Evolutionary conservation across 768 basidiomycete species (phyloP).

Genomic region (Lentinus tigrinus): DNA sequence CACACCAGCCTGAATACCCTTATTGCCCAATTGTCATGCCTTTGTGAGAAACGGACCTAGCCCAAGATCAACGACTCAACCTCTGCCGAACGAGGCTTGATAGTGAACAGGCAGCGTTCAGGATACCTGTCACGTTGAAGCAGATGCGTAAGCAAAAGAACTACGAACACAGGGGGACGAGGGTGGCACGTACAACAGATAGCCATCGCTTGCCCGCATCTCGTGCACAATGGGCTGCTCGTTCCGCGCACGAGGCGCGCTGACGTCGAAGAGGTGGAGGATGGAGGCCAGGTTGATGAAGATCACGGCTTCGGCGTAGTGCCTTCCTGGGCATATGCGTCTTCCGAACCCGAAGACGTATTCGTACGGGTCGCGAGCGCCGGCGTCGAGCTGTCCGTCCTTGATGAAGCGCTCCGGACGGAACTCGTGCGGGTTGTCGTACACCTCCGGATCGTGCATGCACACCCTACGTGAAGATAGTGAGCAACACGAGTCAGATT

Average conservation of each 20-base stretch:
- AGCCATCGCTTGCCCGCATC: neutral
- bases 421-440: constrained; percentile 14
- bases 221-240: constrained; percentile 8
- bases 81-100: neutral
- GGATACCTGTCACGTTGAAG: neutral
- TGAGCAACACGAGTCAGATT: neutral
- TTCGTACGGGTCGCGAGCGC: constrained; percentile 4
- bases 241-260: neutral
- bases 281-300: constrained; percentile 15
- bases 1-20: no score
- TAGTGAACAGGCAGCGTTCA: neutral
- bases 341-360: constrained; percentile 17
- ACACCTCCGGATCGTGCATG: constrained; percentile 9
- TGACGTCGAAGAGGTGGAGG: constrained; percentile 16
- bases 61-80: neutral
- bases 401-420: constrained; percentile 16
- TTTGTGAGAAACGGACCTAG: no score
- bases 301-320: constrained; percentile 9
- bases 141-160: neutral
- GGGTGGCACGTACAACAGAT: constrained; percentile 5
- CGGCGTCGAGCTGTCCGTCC: constrained; percentile 11
- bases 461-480: constrained; percentile 7
- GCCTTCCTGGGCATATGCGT: constrained; percentile 19
- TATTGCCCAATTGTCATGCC: no score
- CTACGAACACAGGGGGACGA: neutral